Evolutionary conservation across 2,329 filamentous ascomycete genomes (phyloP).

Genomic region (Allantophomopsis lycopodina): DNA sequence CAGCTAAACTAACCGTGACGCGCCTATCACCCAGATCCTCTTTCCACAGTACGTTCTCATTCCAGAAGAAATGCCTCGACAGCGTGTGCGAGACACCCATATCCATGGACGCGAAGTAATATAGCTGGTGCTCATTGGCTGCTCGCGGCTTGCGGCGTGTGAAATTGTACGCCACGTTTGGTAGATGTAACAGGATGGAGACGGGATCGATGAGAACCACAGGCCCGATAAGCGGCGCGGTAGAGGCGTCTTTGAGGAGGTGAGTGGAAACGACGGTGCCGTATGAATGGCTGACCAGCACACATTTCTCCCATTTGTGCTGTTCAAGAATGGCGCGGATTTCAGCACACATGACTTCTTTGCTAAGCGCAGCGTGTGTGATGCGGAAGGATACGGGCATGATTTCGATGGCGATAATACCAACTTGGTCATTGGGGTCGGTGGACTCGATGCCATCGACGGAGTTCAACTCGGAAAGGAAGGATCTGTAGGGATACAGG

Average conservation of each 20-base stretch:
- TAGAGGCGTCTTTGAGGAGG: conserved; percentile 26
- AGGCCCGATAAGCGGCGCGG: conserved; percentile 28
- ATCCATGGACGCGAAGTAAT: conserved; percentile 45
- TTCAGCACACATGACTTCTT: conserved; percentile 34
- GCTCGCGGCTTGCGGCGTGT: conserved; percentile 24
- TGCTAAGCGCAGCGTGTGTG: conserved; percentile 30
- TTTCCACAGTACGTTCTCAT: conserved; percentile 45
- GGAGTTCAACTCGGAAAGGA: conserved; percentile 35
- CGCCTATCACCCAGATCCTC: conserved; percentile 29
- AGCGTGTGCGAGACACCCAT: conserved; percentile 43
- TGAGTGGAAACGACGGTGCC: conserved; percentile 41
- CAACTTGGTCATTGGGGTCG: conserved; percentile 31
- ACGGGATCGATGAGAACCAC: conserved; percentile 46
- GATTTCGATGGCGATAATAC: conserved; percentile 43
- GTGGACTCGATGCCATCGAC: conserved; percentile 13
- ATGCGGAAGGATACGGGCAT: conserved; percentile 44
- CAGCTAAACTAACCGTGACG: conserved; percentile 34
- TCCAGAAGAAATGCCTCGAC: conserved; percentile 46
- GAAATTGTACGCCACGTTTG: conserved; percentile 52
- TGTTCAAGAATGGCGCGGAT: conserved; percentile 34
- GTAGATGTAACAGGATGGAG: conserved; percentile 43
- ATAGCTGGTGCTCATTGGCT: conserved; percentile 44
- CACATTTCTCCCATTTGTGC: conserved; percentile 35
- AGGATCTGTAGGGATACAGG: conserved; percentile 39
- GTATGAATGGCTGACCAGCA: conserved; percentile 37